Base-by-base conservation (phyloP, 345 rosid species). In the Moringa oleifera region DNA sequence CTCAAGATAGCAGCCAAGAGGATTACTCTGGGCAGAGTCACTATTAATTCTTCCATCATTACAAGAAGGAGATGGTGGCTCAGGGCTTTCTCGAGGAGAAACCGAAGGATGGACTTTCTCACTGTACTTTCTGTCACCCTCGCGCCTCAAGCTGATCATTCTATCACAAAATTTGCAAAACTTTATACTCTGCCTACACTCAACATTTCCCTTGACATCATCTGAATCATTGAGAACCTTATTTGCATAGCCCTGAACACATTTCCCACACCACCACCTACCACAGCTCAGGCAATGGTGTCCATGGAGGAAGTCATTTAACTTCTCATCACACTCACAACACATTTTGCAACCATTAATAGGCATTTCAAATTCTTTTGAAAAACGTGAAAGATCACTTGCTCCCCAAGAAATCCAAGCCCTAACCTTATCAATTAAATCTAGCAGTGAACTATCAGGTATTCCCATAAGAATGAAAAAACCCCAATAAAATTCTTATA, bases 41-140 rank as follows among this genome's bases (percentile, higher is more conserved):
- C 16, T 51, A 52, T 33, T 59, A 41, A 31, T 62, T 47, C 63
- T 65, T 57, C 63, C 75, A 28, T 63, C 61, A 55, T 70, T 63
- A 57, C 65, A 77, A 51, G 73, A 71, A 25, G 82, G 90, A 7
- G 85, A 83, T 10, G 79, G 83, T 15, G 83, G 81, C 66, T 90
- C 95, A 1, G 91, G 90, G 77, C 87, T 84, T 53, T 80, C 87
- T 20, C 79, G 70, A 16, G 82, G 80, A 67, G 82, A 76, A 18
- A 63, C 67, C 7, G 76, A 68, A 61, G 99, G 96, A 73, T 91
- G 88, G 51, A 91, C 89, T 66, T 90, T 94, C 72, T 95, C 88
- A 70, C 77, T 71, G 69, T 45, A 72, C 68, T 77, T 81, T 70
- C 72, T 80, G 64, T 73, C 79, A 24, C 73, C 67, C 61, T 78